Percentiles rank a stretch among this genome's conserved stretches.
phyloP scores from a whole-genome alignment of 2,329 filamentous ascomycete species.

The Paraconiothyrium sp. region DNA sequence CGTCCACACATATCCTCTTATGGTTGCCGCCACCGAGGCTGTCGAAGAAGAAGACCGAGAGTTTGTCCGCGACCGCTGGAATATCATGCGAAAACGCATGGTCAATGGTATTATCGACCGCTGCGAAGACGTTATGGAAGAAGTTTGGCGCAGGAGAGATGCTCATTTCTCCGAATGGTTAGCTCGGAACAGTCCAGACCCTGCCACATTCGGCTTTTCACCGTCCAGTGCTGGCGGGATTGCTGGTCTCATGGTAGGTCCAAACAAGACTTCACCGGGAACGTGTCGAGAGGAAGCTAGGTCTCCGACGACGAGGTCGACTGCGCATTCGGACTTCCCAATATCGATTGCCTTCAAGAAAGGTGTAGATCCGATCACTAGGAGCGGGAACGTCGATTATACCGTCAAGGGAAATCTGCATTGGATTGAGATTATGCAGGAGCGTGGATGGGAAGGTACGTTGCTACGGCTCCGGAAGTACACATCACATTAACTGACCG shows the following conservation, averaged over 20 bases:
- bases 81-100: constrained; percentile 66
- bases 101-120: constrained; percentile 73
- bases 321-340: constrained; percentile 28
- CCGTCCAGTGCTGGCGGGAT: background rate
- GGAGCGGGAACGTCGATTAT: constrained; percentile 65
- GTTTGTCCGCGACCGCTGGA: constrained; percentile 71
- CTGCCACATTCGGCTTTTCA: constrained; percentile 17
- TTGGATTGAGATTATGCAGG: constrained; percentile 75
- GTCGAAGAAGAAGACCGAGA: constrained; percentile 66
- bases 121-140: constrained; percentile 69
- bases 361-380: constrained; percentile 39
- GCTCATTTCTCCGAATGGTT: constrained; percentile 52
- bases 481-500: background rate
- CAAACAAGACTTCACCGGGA: background rate
- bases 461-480: constrained; percentile 17
- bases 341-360: constrained; percentile 48
- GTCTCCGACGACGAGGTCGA: constrained; percentile 15
- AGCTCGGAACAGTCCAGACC: constrained; percentile 13
- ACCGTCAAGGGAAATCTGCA: constrained; percentile 71
- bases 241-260: constrained; percentile 3
- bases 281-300: constrained; percentile 11
- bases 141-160: constrained; percentile 74
- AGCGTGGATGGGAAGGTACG: constrained; percentile 75
- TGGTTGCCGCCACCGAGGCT: constrained; percentile 72
- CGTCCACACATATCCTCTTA: constrained; percentile 73